Conservation (phyloP, 768 basidiomycete genomes). For the Botryobasidium botryosum region DNA sequence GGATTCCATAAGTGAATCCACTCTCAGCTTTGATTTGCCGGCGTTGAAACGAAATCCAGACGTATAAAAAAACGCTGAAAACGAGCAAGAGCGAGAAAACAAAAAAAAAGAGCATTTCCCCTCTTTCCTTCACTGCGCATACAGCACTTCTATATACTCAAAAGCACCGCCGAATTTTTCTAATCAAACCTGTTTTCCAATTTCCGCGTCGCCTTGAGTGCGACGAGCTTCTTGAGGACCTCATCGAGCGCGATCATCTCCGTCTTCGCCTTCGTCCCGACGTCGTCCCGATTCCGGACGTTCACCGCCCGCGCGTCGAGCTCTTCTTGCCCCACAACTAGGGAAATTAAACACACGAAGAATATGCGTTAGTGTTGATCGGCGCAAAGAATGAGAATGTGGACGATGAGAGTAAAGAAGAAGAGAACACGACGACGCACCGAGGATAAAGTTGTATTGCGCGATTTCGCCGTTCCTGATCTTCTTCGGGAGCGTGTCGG, state of each 20-base stretch:
- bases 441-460: constrained; percentile 95
- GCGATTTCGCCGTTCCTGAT: constrained; percentile 93
- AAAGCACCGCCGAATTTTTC: no score
- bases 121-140: no score
- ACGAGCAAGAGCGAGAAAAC: no score
- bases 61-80: no score
- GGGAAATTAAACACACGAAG: constrained; percentile 4
- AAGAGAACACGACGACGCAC: constrained; percentile 29
- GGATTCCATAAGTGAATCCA: no score
- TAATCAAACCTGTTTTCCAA: constrained; percentile 35
- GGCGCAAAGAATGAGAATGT: not conserved
- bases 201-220: constrained; percentile 44
- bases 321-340: constrained; percentile 94
- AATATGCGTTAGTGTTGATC: not conserved
- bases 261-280: constrained; percentile 65
- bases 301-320: constrained; percentile 77
- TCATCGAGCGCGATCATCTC: constrained; percentile 56
- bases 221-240: constrained; percentile 48
- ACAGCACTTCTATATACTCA: no score
- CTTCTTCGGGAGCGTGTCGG: constrained; percentile 90
- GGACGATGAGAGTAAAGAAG: not conserved
- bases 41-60: no score
- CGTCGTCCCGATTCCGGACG: constrained; percentile 87
- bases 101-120: no score
- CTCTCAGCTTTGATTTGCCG: no score